Percentiles rank a stretch among this genome's conserved stretches.
phyloP scores from a whole-genome alignment of 2,329 filamentous ascomycete genomes.

The Calonectria hongkongensis region DNA sequence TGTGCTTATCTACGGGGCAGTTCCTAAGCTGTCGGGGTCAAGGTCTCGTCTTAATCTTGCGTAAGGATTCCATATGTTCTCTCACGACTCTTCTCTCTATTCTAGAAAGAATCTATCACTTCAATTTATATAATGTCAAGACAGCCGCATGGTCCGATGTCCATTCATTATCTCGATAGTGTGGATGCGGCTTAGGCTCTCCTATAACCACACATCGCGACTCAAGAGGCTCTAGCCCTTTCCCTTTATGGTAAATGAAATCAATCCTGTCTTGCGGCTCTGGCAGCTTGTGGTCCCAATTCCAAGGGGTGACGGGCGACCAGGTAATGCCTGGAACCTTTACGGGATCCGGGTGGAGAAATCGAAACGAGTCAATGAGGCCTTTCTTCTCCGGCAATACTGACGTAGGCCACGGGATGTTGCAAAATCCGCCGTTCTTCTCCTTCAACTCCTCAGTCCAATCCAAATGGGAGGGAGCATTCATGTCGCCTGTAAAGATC shows the following conservation, averaged over 20 bases:
- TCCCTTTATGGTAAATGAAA: slow-evolving; percentile 19
- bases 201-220: slow-evolving; percentile 2
- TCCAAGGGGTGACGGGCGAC: slow-evolving; percentile 14
- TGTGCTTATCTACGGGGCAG: too few species aligned
- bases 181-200: slow-evolving; percentile 1
- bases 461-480: slow-evolving; percentile 8
- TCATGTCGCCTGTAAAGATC: slow-evolving; percentile 10
- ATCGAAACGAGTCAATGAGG: slow-evolving; percentile 4
- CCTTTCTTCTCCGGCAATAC: slow-evolving; percentile 7
- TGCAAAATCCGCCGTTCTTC: background rate
- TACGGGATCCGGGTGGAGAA: background rate
- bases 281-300: slow-evolving; percentile 1
- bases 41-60: too few species aligned
- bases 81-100: too few species aligned
- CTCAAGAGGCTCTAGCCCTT: background rate
- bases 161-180: slow-evolving; percentile 23
- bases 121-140: background rate
- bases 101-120: background rate
- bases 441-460: slow-evolving; percentile 14
- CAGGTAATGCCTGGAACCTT: slow-evolving; percentile 8
- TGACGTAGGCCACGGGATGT: slow-evolving; percentile 3
- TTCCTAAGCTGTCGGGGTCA: too few species aligned
- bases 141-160: slow-evolving; percentile 14
- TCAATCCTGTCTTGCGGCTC: slow-evolving; percentile 13
- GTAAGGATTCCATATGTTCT: too few species aligned